Evolutionary conservation across 2,329 filamentous ascomycete species (phyloP).

Genomic region (Aspergillus ustus): DNA sequence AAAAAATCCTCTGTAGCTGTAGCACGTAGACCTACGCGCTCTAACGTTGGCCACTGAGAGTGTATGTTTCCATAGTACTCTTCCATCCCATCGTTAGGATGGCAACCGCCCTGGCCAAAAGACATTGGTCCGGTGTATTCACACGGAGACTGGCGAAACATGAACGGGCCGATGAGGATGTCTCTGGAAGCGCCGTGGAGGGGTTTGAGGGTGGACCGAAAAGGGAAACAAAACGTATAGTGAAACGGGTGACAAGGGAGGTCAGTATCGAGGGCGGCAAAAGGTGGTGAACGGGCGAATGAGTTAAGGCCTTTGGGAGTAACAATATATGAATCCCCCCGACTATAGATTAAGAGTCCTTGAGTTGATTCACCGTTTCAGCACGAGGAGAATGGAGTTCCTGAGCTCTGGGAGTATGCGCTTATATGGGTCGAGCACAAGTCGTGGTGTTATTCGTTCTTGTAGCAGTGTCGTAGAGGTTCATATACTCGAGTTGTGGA

Average conservation of each 20-base stretch:
- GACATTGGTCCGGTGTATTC: conserved; percentile 34
- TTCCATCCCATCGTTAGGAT: conserved; percentile 32
- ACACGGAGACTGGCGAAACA: conserved; percentile 31
- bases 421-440: conserved; percentile 7
- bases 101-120: conserved; percentile 26
- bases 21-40: conserved; percentile 34
- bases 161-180: conserved; percentile 30
- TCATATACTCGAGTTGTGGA: conserved; percentile 32
- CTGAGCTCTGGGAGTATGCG: conserved; percentile 5
- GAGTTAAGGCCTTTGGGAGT: not conserved
- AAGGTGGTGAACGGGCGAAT: conserved; percentile 9
- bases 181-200: conserved; percentile 14
- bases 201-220: conserved; percentile 20
- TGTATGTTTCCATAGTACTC: conserved; percentile 35
- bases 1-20: not conserved
- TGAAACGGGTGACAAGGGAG: conserved; percentile 21
- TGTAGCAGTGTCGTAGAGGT: conserved; percentile 28
- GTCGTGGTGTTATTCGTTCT: conserved; percentile 20
- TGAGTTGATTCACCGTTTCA: conserved; percentile 1
- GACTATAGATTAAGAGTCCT: not conserved
- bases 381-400: not conserved
- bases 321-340: conserved; percentile 7
- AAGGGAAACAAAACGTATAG: conserved; percentile 31
- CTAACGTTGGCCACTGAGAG: conserved; percentile 34
- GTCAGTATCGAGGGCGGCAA: conserved; percentile 16